A percentile compares a stretch with the other conserved stretches of the same genome.
These are phyloP conservation scores for Astragalus membranaceus DNA, from an alignment of 306 rosid species.

Conservation along the genomic window DNA sequence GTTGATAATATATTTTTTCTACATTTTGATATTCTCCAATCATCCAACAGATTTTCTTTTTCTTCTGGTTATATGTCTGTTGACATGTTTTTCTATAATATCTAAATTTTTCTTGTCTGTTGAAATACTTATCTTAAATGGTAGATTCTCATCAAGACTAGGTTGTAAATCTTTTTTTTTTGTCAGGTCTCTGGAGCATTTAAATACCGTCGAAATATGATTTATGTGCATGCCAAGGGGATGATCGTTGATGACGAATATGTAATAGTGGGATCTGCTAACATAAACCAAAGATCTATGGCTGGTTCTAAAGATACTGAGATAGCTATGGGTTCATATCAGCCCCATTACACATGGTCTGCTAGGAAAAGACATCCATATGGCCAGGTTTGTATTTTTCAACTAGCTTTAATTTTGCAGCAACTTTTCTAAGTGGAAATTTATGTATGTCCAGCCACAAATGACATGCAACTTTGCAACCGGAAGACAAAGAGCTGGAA, in stretches of 20 bases:
- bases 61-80: not conserved
- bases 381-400: conserved; percentile 69
- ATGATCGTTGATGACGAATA: conserved; percentile 91
- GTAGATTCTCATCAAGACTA: not conserved
- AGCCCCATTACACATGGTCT: conserved; percentile 79
- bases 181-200: conserved; percentile 44
- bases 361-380: conserved; percentile 48
- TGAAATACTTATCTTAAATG: not conserved
- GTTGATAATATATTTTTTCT: not conserved
- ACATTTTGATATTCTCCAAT: not conserved
- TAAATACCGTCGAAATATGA: conserved; percentile 64
- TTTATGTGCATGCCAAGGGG: conserved; percentile 95
- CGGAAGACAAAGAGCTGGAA: not conserved
- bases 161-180: conserved; percentile 12
- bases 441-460: not conserved
- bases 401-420: not conserved
- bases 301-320: conserved; percentile 96
- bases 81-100: not conserved
- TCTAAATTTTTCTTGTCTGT: not conserved
- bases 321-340: conserved; percentile 97
- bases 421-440: not conserved
- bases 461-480: conserved; percentile 4
- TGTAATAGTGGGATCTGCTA: conserved; percentile 85
- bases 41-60: not conserved
- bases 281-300: conserved; percentile 95